phyloP scores from a whole-genome alignment of 2,329 filamentous ascomycete genomes.

The Colletotrichum trifolii region DNA sequence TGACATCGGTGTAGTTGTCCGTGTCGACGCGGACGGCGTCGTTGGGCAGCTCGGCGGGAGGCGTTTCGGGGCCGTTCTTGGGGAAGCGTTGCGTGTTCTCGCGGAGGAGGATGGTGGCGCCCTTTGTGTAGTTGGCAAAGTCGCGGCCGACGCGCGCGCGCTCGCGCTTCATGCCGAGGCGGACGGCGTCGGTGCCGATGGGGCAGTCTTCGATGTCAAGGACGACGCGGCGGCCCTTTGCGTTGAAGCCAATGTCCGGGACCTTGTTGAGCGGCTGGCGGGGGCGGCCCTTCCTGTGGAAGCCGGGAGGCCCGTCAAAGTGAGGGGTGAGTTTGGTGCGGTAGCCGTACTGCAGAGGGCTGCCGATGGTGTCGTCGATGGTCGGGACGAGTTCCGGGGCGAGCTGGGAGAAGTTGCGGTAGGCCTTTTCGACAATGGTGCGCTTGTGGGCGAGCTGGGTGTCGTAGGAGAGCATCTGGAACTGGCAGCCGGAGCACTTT shows the following conservation, averaged over 20 bases:
- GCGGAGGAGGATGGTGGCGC: constrained; percentile 88
- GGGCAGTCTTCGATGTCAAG: constrained; percentile 98
- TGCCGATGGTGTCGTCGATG: constrained; percentile 87
- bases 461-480: constrained; percentile 93
- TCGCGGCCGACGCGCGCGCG: constrained; percentile 79
- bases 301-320: constrained; percentile 81
- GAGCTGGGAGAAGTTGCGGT: constrained; percentile 88
- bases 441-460: constrained; percentile 89
- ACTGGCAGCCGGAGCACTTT: constrained; percentile 91
- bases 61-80: constrained; percentile 53
- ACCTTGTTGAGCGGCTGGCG: constrained; percentile 65
- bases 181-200: constrained; percentile 88
- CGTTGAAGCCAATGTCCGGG: constrained; percentile 90
- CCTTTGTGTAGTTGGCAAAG: constrained; percentile 77
- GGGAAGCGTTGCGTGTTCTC: constrained; percentile 80
- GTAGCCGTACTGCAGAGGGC: constrained; percentile 91
- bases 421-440: constrained; percentile 90
- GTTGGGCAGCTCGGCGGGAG: constrained; percentile 47
- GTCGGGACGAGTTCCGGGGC: constrained; percentile 78
- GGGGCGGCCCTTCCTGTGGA: constrained; percentile 60
- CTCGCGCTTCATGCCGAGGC: constrained; percentile 82
- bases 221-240: constrained; percentile 81
- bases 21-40: constrained; percentile 62
- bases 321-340: constrained; percentile 97
- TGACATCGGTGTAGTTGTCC: constrained; percentile 77